Conservation (phyloP, 2,329 filamentous ascomycete species). For the Pseudopyrenochaeta lycopersici region DNA sequence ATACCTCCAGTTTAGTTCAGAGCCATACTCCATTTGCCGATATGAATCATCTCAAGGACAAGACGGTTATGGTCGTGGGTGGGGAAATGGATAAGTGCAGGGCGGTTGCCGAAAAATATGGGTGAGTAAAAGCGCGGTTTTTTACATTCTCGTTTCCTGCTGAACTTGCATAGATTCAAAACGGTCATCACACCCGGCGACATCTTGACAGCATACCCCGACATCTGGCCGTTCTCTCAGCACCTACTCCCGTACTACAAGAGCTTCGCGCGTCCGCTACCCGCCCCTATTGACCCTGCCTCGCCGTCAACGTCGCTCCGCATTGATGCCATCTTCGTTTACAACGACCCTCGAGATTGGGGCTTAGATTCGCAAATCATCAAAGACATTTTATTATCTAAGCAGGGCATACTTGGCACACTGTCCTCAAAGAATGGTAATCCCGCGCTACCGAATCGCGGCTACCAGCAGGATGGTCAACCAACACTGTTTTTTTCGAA, state of each 20-base stretch:
- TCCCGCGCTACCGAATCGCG: constrained; percentile 69
- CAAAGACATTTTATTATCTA: constrained; percentile 81
- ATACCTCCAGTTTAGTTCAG: constrained; percentile 79
- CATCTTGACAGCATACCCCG: constrained; percentile 76
- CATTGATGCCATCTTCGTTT: constrained; percentile 90
- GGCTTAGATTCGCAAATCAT: constrained; percentile 88
- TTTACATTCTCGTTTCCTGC: not conserved
- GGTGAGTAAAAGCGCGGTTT: constrained; percentile 16
- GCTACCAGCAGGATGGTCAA: constrained; percentile 85
- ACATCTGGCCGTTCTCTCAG: constrained; percentile 84
- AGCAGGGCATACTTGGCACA: constrained; percentile 81
- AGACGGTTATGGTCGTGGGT: constrained; percentile 59
- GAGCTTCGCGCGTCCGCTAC: constrained; percentile 65
- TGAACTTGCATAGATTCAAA: constrained; percentile 51
- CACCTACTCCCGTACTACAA: constrained; percentile 70
- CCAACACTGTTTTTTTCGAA: constrained; percentile 88
- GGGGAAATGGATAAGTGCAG: constrained; percentile 67
- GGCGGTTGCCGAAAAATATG: constrained; percentile 71
- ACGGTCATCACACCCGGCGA: constrained; percentile 88
- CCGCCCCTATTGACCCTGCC: constrained; percentile 57
- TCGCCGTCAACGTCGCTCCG: constrained; percentile 67
- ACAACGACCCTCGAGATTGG: constrained; percentile 97
- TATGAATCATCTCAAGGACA: constrained; percentile 64
- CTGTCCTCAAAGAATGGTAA: constrained; percentile 76
- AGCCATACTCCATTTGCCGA: constrained; percentile 90